Base-by-base conservation (phyloP, 2,329 filamentous ascomycete genomes). In the Pseudohalonectria lignicola region DNA sequence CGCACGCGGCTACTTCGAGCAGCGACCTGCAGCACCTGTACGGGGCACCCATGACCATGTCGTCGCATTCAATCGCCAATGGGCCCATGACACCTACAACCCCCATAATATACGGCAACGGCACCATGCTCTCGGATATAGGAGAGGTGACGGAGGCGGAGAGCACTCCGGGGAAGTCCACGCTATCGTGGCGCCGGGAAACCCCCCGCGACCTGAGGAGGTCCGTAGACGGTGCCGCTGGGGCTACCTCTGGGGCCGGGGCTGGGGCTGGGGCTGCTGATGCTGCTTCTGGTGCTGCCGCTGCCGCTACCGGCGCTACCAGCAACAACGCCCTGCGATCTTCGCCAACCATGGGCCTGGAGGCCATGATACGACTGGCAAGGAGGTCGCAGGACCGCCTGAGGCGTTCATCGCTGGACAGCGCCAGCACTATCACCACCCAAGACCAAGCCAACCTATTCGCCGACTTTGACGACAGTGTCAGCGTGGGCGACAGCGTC, bases 81-180 rank as follows among this genome's bases (percentile, higher is more conserved):
- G 62, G 64, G 1, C 61, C 69, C 5, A 55, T 71, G 21, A 63
- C 67, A 12, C 70, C 71, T 23, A 68, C 66, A 1, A 81, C 76
- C 0, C 76, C 76, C 7, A 80, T 81, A 43, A 79, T 80, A 44
- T 81, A 81, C 46, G 76, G 76, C 37, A 80, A 81, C 47, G 76
- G 76, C 32, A 81, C 76, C 31, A 80, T 80, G 76, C 55, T 81
- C 32, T 80, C 76, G 5, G 76, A 81, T 52, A 81, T 80, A 55
- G 67, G 67, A 34, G 68, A 71, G 53, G 67, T 71, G 16, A 72
- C 67, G 25, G 68, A 71, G 52, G 66, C 57, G 17, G 68, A 72
- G 48, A 69, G 65, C 48, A 67, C 64, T 3, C 53, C 56, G 6
- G 70, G 69, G 25, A 60, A 49, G 30, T 54, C 56, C 5, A 58